Evolutionary conservation across 2,329 filamentous ascomycete genomes (phyloP).

Genomic region (Pseudogymnoascus sp.): DNA sequence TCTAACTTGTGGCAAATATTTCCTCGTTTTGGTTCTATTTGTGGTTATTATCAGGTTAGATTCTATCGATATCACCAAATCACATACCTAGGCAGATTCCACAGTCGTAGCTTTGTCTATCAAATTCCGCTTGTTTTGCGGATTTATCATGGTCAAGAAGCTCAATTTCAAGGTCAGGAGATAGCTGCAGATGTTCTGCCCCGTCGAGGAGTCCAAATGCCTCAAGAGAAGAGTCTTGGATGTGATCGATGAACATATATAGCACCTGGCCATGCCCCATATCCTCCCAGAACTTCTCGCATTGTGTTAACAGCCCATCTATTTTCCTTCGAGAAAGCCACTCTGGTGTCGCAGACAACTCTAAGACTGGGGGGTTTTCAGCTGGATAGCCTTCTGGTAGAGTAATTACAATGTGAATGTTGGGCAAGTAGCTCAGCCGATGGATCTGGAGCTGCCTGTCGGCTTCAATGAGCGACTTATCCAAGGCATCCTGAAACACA

Average conservation of each 20-base stretch:
- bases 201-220: constrained; percentile 50
- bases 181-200: constrained; percentile 42
- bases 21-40: constrained; percentile 79
- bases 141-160: constrained; percentile 73
- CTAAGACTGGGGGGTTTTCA: constrained; percentile 40
- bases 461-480: constrained; percentile 17
- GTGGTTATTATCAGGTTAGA: constrained; percentile 5
- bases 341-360: constrained; percentile 44
- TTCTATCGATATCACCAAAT: constrained; percentile 13
- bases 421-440: constrained; percentile 41
- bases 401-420: constrained; percentile 44
- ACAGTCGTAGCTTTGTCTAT: constrained; percentile 78
- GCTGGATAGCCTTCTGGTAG: constrained; percentile 53
- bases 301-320: constrained; percentile 43
- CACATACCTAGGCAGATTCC: constrained; percentile 66
- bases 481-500: background rate
- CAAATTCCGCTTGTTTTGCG: constrained; percentile 66
- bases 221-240: constrained; percentile 50
- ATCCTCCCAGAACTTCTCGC: constrained; percentile 52
- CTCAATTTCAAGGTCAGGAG: constrained; percentile 54
- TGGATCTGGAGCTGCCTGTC: constrained; percentile 37
- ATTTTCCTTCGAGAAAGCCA: constrained; percentile 48
- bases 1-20: constrained; percentile 70
- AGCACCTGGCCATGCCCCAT: constrained; percentile 50
- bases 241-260: constrained; percentile 56